Evolutionary conservation across 345 rosid genomes (phyloP).

Genomic region (Corymbia maculata): DNA sequence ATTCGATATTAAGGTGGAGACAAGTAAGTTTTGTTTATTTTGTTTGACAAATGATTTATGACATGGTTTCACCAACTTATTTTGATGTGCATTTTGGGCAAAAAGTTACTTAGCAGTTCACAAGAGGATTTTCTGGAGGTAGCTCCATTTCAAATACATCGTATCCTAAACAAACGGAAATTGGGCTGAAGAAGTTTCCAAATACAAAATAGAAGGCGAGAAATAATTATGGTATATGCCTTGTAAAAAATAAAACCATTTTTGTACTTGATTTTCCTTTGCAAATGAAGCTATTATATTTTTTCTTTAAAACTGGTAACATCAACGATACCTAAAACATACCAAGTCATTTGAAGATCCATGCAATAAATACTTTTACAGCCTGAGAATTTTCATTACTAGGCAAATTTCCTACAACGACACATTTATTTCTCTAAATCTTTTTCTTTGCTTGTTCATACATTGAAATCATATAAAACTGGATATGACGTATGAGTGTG

Average conservation of each 20-base stretch:
- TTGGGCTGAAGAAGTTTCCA: not conserved
- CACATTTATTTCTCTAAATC: not conserved
- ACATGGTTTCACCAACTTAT: not conserved
- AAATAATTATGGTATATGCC: not conserved
- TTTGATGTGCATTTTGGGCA: not conserved
- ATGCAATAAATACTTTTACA: not conserved
- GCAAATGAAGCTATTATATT: not conserved
- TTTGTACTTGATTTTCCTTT: not conserved
- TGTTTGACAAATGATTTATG: not conserved
- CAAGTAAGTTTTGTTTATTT: not conserved
- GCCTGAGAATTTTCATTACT: not conserved
- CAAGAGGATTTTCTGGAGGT: not conserved
- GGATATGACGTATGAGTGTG: too few relatives aligned
- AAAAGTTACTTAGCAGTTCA: not conserved
- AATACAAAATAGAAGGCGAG: not conserved
- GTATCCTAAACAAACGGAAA: not conserved
- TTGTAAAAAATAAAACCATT: not conserved
- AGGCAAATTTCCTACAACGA: not conserved
- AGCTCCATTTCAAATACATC: not conserved
- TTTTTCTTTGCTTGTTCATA: not conserved
- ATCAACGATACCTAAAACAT: not conserved
- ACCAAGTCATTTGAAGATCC: not conserved
- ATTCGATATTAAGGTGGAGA: not conserved
- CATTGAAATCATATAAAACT: not conserved
- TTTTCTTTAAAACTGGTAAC: too few relatives aligned